A percentile compares a stretch with the other conserved stretches of the same genome.
These are phyloP conservation scores for Pyricularia grisea DNA, from an alignment of 2,329 filamentous ascomycete genomes.

Conservation along the genomic window DNA sequence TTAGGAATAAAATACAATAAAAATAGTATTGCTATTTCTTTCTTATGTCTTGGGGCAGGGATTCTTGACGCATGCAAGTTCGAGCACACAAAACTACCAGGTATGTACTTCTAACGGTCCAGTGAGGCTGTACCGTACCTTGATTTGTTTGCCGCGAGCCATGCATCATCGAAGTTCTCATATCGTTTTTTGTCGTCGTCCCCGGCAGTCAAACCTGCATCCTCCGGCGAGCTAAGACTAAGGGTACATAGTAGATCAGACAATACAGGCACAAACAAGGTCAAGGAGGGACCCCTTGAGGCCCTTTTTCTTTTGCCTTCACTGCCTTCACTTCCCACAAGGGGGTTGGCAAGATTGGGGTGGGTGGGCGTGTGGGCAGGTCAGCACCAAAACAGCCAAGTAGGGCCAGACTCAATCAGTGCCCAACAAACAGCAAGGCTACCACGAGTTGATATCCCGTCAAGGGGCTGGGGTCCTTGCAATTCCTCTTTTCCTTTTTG, in stretches of 20 bases:
- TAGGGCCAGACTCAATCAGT: not conserved
- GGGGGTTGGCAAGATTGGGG: too few relatives aligned
- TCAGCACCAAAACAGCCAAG: not conserved
- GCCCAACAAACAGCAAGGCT: not conserved
- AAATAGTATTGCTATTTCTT: not conserved
- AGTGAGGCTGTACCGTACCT: not conserved
- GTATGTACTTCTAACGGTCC: not conserved
- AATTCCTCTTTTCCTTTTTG: not conserved
- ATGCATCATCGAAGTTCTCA: not conserved
- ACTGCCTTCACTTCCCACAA: not conserved
- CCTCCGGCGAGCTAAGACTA: not conserved
- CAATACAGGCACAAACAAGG: not conserved
- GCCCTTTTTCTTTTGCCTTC: too few relatives aligned
- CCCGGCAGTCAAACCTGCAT: not conserved
- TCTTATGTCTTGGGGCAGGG: not conserved
- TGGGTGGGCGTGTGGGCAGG: not conserved
- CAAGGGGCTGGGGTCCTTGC: not conserved
- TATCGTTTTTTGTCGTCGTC: not conserved
- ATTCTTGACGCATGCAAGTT: not conserved
- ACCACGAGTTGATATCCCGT: conserved; percentile 1
- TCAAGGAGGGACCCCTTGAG: not conserved
- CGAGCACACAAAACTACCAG: not conserved
- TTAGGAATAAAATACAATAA: not conserved
- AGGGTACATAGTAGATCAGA: not conserved
- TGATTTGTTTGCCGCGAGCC: not conserved